Evolutionary conservation across 2,329 filamentous ascomycete species (phyloP), one percentile per base, ranked within the genome.

Genomic region (Sporothrix curviconia): DNA sequence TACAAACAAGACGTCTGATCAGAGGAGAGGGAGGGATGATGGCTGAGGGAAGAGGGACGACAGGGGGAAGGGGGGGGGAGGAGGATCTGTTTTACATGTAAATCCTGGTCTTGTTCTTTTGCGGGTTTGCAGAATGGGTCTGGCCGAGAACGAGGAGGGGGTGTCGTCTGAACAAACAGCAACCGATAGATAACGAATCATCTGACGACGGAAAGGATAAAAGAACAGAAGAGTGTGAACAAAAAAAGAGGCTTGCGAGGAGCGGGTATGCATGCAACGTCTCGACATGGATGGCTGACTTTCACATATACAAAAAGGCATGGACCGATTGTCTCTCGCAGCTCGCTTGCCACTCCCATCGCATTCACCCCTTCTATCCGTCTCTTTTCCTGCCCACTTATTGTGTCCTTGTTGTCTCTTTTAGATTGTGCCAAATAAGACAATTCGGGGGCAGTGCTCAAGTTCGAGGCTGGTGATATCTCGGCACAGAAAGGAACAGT

Each of bases 51-150:
- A 9, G 17, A 28, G 28, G 28, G 30, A 44, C 36, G 43, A n/a
- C n/a, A n/a, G n/a, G n/a, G 54, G 28, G 5, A 14, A 22, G 37
- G 25, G 36, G 24, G 22, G 15, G 37, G n/a, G 49, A 24, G 11
- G 49, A 40, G 49, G 36, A 24, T 40, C 17, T 53, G 50, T 53
- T 42, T 53, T 42, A 53, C 37, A 53, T 42, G 32, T 25, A 5
- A 25, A 53, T 22, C 50, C 37, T 32, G 37, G 50, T 42, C 49
- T 22, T 30, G 12, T 19, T 30, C n/a, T 50, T 44, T 44, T 44
- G 17, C 6, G 46, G 5, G n/a, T 19, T 25, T 9, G 6, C 34
- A 37, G 22, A 50, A 15, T 36, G 47, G 47, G 28, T 25, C n/a
- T 14, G n/a, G n/a, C n/a, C n/a, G n/a, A n/a, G n/a, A n/a, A n/a